Evolutionary conservation across 768 basidiomycete genomes (phyloP), one percentile per base, ranked within the genome.

Genomic region (Kwoniella sp.): DNA sequence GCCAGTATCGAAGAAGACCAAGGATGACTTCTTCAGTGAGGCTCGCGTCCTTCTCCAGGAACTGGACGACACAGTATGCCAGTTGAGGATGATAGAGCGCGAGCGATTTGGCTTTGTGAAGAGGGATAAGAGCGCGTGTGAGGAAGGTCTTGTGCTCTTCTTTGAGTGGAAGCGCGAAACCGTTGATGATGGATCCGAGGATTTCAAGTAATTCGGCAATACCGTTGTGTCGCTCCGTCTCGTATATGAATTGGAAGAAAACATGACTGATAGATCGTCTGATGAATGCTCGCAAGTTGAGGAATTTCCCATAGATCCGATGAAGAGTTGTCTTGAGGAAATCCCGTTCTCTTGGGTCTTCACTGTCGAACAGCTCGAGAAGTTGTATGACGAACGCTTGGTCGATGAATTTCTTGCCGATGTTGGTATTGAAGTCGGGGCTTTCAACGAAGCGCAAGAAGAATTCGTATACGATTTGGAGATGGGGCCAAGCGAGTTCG

Each of bases 401-500:
- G 78, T 98, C 96, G 77, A 99, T 92, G 80, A 92, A 96, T 60
- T 91, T 90, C 82, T 97, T 99, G 65, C 96, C 96, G 67, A 94
- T 82, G 80, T 96, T 96, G 68, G 92, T 93, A 85, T 95, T 97
- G 83, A 99, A 98, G 80, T 99, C 96, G 19, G 90, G 90, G 71
- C 88, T 90, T 81, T 99, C 96, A 64, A 99, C 90, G 77, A 99
- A 99, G 40, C 96, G 90, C 30, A 99, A 88, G 86, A 99, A 99
- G 82, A 99, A 97, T 81, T 99, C 96, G 83, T 99, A 99, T 56
- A 99, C 96, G 70, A 99, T 94, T 80, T 99, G 94, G 60, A 99
- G 85, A 80, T 99, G 96, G 44, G 96, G 96, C 96, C 96, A 99
- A 26, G 96, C 96, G 61, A 98, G 89, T 79, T 99, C 96, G 64